Conservation (phyloP, 2,329 filamentous ascomycete genomes). For the Berkeleyomyces basicola region DNA sequence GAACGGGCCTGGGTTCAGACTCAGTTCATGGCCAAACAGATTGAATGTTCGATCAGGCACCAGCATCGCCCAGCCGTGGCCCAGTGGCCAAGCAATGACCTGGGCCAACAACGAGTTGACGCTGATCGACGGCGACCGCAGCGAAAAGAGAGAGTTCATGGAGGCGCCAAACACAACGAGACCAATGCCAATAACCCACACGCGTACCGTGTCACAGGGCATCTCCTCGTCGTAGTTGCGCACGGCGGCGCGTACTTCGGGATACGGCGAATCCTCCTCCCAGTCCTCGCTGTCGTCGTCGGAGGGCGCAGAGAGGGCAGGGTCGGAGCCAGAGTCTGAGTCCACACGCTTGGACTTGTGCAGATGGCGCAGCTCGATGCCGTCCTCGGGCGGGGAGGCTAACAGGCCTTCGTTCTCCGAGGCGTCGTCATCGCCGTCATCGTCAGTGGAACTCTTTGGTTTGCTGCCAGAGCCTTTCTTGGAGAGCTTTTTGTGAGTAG, state of each 20-base stretch:
- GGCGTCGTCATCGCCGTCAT: conserved; percentile 9
- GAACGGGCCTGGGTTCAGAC: conserved; percentile 51
- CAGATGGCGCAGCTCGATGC: conserved; percentile 14
- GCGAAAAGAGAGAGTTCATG: conserved; percentile 47
- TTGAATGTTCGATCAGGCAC: conserved; percentile 33
- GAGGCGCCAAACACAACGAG: conserved; percentile 41
- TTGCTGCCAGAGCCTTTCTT: background rate
- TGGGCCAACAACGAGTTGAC: conserved; percentile 46
- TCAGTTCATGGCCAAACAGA: conserved; percentile 37
- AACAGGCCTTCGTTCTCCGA: conserved; percentile 41
- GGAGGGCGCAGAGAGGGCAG: conserved; percentile 1
- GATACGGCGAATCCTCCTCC: conserved; percentile 45
- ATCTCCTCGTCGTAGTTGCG: conserved; percentile 47
- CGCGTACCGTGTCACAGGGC: conserved; percentile 48
- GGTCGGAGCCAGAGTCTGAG: conserved; percentile 16
- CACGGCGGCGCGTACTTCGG: conserved; percentile 48
- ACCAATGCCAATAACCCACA: conserved; percentile 44
- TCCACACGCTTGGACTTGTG: conserved; percentile 1
- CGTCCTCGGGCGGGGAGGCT: conserved; percentile 28
- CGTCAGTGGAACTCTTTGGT: background rate
- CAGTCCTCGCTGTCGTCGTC: conserved; percentile 19
- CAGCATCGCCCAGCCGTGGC: conserved; percentile 41
- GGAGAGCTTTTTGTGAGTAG: background rate
- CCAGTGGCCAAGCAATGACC: conserved; percentile 47
- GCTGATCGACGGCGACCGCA: conserved; percentile 44